Base-by-base conservation (phyloP, 176 grass and related monocot genomes). In the Ensete ventricosum region DNA sequence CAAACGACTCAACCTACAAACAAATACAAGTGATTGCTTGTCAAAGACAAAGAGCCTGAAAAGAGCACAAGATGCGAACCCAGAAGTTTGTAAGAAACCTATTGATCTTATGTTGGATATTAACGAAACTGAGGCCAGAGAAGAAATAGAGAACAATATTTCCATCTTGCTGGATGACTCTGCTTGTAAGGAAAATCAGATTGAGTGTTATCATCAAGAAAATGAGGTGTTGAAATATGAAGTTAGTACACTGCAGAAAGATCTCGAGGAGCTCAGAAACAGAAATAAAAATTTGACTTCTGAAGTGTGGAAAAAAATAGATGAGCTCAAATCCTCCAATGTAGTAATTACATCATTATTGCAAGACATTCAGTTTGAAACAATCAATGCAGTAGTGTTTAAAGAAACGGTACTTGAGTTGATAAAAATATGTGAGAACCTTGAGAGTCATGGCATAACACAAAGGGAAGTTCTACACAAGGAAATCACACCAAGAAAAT, bases 381-480 rank as follows among this genome's bases (percentile, higher is more conserved):
- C 78, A 25, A 87, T 89, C 67, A 93, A 89, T 50, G 91, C 88
- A 4, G 66, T 82, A 79, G 73, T 91, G 19, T 94, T 88, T 81
- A 89, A 89, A 85, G 88, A 89, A 82, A 94, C 91, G 63, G 82
- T 94, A 25, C 73, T 89, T 62, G 90, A 99, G 59, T 82, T 99
- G 64, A 88, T 87, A 0, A 53, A 80, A 49, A 73, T 78, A 72
- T 99, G 88, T 1, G 84, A 99, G 73, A 94, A 82, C 73, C 83
- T 87, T 74, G 88, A 99, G 76, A 99, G 89, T 67, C 87, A 82
- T 76, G 84, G 82, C 14, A 94, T 89, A 82, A 82, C 89, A 5
- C 91, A 89, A 72, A 94, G 81, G 73, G 84, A 99, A 81, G 86
- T 99, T 13, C 58, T 91, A 60, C 89, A 86, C 65, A 88, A 94